These are phyloP conservation scores for Phaeolepiota aurea DNA, from an alignment of 768 basidiomycete genomes.

Conservation along the genomic window DNA sequence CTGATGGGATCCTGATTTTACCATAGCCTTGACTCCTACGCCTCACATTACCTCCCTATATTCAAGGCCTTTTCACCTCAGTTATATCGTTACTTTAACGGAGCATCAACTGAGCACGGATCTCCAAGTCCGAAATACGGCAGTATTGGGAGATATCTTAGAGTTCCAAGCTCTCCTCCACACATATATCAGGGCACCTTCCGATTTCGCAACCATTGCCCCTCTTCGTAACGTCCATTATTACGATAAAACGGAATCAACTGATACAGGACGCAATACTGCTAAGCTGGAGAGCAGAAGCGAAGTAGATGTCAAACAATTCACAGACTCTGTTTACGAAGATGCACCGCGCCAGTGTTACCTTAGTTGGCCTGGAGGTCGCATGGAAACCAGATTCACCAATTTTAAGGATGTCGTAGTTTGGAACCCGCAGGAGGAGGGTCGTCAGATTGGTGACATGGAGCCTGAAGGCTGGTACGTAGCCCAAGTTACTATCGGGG, in stretches of 20 bases:
- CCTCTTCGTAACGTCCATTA: slow-evolving; percentile 60
- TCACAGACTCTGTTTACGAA: slow-evolving; percentile 76
- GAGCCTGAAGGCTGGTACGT: slow-evolving; percentile 76
- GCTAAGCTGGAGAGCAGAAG: slow-evolving; percentile 52
- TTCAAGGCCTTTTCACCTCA: slow-evolving; percentile 58
- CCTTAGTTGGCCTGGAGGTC: slow-evolving; percentile 51
- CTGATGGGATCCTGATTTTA: not conserved
- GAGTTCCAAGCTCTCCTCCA: slow-evolving; percentile 93
- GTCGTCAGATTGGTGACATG: slow-evolving; percentile 81
- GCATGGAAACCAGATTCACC: slow-evolving; percentile 40
- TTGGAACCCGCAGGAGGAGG: slow-evolving; percentile 86
- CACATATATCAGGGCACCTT: slow-evolving; percentile 72
- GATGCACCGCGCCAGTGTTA: slow-evolving; percentile 47
- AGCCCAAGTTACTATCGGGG: not conserved
- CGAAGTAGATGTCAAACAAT: slow-evolving; percentile 55
- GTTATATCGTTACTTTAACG: slow-evolving; percentile 74
- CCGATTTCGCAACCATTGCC: slow-evolving; percentile 47
- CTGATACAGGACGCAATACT: slow-evolving; percentile 36
- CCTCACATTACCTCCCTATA: slow-evolving; percentile 50
- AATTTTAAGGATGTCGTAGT: slow-evolving; percentile 77
- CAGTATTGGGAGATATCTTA: slow-evolving; percentile 34
- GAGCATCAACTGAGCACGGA: slow-evolving; percentile 70
- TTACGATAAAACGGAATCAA: slow-evolving; percentile 73
- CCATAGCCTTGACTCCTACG: slow-evolving; percentile 55
- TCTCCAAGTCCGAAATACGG: slow-evolving; percentile 71